Evolutionary conservation across 257 asterid genomes (phyloP).

Genomic region (Scutellaria galericulata): DNA sequence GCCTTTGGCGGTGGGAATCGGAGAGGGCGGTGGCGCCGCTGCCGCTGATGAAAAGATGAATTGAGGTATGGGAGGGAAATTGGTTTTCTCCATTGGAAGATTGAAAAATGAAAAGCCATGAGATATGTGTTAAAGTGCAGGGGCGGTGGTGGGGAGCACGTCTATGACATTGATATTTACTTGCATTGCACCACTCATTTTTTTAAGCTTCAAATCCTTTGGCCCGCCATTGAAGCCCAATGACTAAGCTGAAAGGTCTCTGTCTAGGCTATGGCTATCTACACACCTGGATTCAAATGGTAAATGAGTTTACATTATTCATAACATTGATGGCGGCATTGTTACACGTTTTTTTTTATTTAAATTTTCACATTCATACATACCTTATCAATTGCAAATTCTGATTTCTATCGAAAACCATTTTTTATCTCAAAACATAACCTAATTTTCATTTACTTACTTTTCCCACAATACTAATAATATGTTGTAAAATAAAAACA

Average conservation of each 20-base stretch:
- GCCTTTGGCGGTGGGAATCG: slow-evolving; percentile 56
- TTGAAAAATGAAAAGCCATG: slow-evolving; percentile 14
- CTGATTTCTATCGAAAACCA: no score
- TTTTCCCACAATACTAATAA: no score
- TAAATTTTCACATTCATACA: no score
- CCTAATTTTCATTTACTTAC: no score
- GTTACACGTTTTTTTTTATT: no score
- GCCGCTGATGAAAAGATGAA: background rate
- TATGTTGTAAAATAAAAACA: no score
- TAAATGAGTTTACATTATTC: no score
- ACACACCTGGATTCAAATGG: no score
- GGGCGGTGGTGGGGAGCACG: slow-evolving; percentile 46
- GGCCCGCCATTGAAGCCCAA: slow-evolving; percentile 25
- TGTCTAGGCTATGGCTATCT: background rate
- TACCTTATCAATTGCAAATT: no score
- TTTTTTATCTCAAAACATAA: no score
- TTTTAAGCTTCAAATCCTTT: background rate
- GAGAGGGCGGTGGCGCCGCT: slow-evolving; percentile 45
- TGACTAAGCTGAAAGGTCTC: background rate
- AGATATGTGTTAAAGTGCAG: slow-evolving; percentile 34
- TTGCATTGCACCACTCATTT: slow-evolving; percentile 19
- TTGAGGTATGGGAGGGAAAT: slow-evolving; percentile 22
- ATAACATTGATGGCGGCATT: no score
- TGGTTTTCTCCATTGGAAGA: slow-evolving; percentile 25
- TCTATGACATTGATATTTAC: slow-evolving; percentile 22